A percentile compares a stretch with the other conserved stretches of the same genome.
Evolutionary conservation across 345 rosid genomes (phyloP).

Genomic region (Sonneratia caseolaris): DNA sequence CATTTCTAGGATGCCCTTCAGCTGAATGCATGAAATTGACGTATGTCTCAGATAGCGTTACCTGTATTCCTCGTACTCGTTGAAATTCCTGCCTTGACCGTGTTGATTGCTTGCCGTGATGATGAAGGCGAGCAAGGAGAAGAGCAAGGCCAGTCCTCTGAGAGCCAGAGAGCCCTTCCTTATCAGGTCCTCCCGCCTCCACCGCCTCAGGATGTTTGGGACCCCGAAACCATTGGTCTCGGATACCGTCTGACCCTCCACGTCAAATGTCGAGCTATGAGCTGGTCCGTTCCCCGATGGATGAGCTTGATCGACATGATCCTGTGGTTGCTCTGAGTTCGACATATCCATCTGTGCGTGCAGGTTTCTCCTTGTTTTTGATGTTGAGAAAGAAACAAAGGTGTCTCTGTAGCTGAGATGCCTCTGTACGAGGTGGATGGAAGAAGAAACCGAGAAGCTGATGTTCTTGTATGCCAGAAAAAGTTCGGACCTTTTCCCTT

Average conservation of each 20-base stretch:
- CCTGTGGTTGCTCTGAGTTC: neutral
- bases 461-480: neutral
- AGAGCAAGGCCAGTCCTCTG: constrained; percentile 9
- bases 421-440: neutral
- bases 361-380: no score
- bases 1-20: neutral
- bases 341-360: neutral
- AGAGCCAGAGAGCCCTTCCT: constrained; percentile 6
- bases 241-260: neutral
- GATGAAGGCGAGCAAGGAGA: constrained; percentile 15
- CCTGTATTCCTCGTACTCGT: constrained; percentile 14
- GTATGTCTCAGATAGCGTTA: neutral
- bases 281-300: neutral
- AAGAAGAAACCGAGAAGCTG: neutral
- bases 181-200: constrained; percentile 9
- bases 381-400: no score
- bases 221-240: neutral
- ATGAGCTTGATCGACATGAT: neutral
- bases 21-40: neutral
- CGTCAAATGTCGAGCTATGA: neutral
- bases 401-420: neutral
- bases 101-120: constrained; percentile 11
- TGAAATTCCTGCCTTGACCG: constrained; percentile 5
- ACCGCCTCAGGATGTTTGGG: constrained; percentile 6
- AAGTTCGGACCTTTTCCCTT: neutral